Conservation (phyloP, 257 asterid species). For the Solanum chmielewskii region DNA sequence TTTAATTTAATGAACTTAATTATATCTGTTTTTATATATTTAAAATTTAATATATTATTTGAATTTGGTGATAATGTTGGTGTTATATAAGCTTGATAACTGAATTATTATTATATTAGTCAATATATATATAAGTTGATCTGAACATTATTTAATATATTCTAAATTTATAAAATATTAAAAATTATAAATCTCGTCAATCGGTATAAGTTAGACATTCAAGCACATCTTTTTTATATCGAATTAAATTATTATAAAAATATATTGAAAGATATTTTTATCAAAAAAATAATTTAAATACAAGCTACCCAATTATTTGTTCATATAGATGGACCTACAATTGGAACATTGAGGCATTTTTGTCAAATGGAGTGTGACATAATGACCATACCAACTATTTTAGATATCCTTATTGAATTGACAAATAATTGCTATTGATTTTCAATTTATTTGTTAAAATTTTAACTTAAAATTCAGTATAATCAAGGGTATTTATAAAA, state of each 20-base stretch:
- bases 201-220: neutral
- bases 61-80: neutral
- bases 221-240: neutral
- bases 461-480: neutral
- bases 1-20: neutral
- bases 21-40: neutral
- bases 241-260: neutral
- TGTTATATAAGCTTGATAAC: neutral
- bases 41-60: neutral
- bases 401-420: neutral
- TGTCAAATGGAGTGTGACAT: neutral
- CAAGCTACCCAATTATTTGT: neutral
- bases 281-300: neutral
- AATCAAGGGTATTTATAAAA: neutral
- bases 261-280: neutral
- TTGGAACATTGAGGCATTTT: neutral
- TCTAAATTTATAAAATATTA: neutral
- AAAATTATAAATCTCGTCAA: neutral
- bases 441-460: neutral
- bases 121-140: rapidly evolving
- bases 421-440: neutral
- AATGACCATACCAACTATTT: neutral
- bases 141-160: neutral
- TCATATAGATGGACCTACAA: neutral
- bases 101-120: neutral